These are phyloP conservation scores for Persicaria tinctoria DNA, from an alignment of 148 eudicot species.

Conservation along the genomic window DNA sequence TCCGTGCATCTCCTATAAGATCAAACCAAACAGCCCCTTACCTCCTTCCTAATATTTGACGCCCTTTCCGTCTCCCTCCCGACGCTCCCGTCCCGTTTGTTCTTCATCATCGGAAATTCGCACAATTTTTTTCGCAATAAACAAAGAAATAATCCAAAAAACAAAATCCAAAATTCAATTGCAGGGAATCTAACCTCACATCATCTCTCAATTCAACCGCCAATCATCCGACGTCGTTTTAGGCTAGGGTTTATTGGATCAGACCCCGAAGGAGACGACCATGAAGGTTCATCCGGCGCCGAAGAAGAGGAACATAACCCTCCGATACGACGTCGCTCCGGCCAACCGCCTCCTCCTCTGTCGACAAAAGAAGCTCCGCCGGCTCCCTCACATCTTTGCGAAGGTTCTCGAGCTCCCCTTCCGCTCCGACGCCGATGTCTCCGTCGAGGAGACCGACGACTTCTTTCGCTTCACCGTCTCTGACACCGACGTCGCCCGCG, in stretches of 20 bases:
- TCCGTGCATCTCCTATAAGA: background rate
- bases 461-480: constrained; percentile 53
- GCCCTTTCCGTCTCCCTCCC: background rate
- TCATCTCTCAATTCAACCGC: background rate
- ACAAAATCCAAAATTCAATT: constrained; percentile 1
- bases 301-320: constrained; percentile 40
- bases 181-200: background rate
- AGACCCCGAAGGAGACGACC: background rate
- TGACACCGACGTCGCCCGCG: constrained; percentile 36
- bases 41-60: background rate
- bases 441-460: constrained; percentile 44
- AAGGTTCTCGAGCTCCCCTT: constrained; percentile 90
- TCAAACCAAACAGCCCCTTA: background rate
- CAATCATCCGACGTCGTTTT: constrained; percentile 7
- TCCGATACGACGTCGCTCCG: constrained; percentile 35
- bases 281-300: constrained; percentile 65
- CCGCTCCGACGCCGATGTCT: constrained; percentile 67
- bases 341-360: constrained; percentile 12
- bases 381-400: constrained; percentile 83
- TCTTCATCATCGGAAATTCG: background rate
- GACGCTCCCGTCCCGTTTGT: background rate
- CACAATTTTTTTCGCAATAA: background rate
- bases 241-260: constrained; percentile 4
- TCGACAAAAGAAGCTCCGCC: constrained; percentile 61
- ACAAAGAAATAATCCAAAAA: background rate